Evolutionary conservation across 2,329 filamentous ascomycete species (phyloP), one percentile per base, ranked within the genome.

Genomic region (Truncatella angustata): DNA sequence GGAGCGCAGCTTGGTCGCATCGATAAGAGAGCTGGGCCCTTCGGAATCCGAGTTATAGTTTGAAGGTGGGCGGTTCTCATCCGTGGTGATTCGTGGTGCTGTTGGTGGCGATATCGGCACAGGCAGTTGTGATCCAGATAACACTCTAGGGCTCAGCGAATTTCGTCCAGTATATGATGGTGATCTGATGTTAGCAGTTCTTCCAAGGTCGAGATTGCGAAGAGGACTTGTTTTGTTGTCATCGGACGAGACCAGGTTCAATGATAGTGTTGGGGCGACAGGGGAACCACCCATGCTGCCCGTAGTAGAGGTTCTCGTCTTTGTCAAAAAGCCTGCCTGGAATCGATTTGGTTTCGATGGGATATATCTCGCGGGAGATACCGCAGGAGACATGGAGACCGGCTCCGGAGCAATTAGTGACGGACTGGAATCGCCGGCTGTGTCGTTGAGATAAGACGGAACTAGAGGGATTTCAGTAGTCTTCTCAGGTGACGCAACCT

Each of bases 301-400:
- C 36, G 69, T 70, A 34, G 72, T 63, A 2, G 75, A 73, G 2
- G 67, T 62, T 39, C 73, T 70, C 36, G 70, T 60, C 65, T 81
- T 81, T 73, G 89, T 85, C 21, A 97, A 73, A 68, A 96, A 96
- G 4, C 93, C 93, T 2, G 91, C 81, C 62, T 96, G 90, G 73
- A 97, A 97, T 39, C 93, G 83, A 70, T 82, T 88, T 47, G 82
- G 82, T 61, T 89, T 89, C 30, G n/a, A n/a, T n/a, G n/a, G n/a
- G n/a, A n/a, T n/a, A n/a, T n/a, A n/a, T n/a, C n/a, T n/a, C n/a
- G n/a, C n/a, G n/a, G n/a, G n/a, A n/a, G n/a, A n/a, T n/a, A n/a
- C n/a, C n/a, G 70, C 60, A 14, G 63, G 42, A 59, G 55, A 59
- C 4, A 76, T 59, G 9, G 60, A 67, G 6, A 69, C 68, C 12